Conservation (phyloP, 2,329 filamentous ascomycete species). For the Fusarium brachygibbosum region DNA sequence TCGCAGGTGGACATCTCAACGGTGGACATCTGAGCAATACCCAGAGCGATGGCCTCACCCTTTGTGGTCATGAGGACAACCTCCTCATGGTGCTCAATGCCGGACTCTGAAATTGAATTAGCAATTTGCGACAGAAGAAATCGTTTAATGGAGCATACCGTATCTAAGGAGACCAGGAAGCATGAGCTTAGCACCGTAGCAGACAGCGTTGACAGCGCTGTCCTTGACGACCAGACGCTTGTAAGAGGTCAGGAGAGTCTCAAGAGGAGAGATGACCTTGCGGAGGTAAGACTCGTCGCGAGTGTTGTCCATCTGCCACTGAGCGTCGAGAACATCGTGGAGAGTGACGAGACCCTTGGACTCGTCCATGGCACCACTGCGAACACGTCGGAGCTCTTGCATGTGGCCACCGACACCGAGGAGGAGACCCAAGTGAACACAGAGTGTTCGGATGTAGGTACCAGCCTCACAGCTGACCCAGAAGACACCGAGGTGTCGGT, state of each 20-base stretch:
- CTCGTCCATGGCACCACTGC: conserved; percentile 96
- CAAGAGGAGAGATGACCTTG: conserved; percentile 90
- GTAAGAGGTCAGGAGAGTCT: conserved; percentile 91
- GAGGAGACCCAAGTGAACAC: conserved; percentile 86
- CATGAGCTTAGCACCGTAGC: conserved; percentile 99
- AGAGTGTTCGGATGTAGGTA: conserved; percentile 98
- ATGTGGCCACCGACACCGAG: conserved; percentile 93
- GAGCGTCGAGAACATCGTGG: conserved; percentile 88
- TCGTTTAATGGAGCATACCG: conserved; percentile 65
- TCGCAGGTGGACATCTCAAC: conserved; percentile 97
- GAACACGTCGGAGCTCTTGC: conserved; percentile 96
- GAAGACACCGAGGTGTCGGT: conserved; percentile 96
- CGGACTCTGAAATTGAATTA: conserved; percentile 72
- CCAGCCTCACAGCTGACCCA: conserved; percentile 98
- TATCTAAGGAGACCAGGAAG: conserved; percentile 95
- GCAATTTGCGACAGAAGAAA: conserved; percentile 29
- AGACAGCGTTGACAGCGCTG: conserved; percentile 87
- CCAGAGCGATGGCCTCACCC: conserved; percentile 96
- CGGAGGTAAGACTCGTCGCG: conserved; percentile 94
- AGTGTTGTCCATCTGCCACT: conserved; percentile 96
- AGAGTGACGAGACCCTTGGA: conserved; percentile 89
- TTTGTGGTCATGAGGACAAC: conserved; percentile 99
- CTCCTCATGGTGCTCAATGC: conserved; percentile 95
- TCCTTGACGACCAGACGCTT: conserved; percentile 98
- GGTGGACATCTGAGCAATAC: conserved; percentile 97